Evolutionary conservation across 176 grass and related monocot genomes (phyloP), one percentile per base, ranked within the genome.

Genomic region (Hordeum marinum): DNA sequence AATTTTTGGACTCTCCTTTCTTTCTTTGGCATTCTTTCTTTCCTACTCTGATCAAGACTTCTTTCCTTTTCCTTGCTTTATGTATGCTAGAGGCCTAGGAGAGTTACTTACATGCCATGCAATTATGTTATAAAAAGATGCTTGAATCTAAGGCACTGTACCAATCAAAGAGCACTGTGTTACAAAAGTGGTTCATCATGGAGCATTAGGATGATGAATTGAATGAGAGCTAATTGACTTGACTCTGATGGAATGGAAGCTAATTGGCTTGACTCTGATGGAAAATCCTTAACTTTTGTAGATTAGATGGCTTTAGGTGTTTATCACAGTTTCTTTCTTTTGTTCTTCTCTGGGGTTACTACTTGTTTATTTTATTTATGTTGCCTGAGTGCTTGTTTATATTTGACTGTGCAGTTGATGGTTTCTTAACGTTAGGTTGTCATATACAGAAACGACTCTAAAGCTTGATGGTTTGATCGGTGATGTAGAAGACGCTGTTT

Each of bases 401-500:
- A 83, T 79, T 73, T 83, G 35, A 63, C 73, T 83, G 76, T 55
- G 34, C 24, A 69, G 83, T 59, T 68, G 74, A 27, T 90, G 75
- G 60, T 62, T 88, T 66, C 70, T 88, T 86, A 77, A 88, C 63
- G 8, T 39, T 79, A 83, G 70, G 54, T 79, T 90, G 18, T 96
- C 65, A 55, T 90, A 48, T 89, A 79, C 90, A 99, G 96, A 99
- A 89, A 96, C 24, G 12, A 79, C 91, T 82, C 78, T 99, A 45
- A 99, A 96, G 80, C 91, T 99, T 79, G 86, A 99, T 43, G 79
- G 91, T 89, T 89, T 96, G 84, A 87, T 99, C 42, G 90, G 93
- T 17, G 90, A 94, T 85, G 77, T 99, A 76, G 96, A 99, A 87
- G 96, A 96, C 80, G 92, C 84, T 0, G 84, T 99, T 70, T 92